Base-by-base conservation (phyloP, 2,329 filamentous ascomycete genomes). In the Orbilia blumenaviensis region DNA sequence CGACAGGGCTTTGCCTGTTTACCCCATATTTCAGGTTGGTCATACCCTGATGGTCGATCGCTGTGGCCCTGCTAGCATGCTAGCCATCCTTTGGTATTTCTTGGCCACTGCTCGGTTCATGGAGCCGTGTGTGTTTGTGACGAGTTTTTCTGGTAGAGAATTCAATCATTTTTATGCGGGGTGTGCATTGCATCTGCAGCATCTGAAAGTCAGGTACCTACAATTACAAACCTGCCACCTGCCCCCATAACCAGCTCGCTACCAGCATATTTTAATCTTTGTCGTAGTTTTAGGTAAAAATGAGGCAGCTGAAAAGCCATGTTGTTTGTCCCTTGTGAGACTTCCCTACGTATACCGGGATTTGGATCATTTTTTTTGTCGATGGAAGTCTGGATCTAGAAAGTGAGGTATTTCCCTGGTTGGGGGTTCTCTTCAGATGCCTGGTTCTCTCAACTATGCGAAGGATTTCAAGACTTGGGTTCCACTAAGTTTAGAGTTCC, bases 331-430 rank as follows among this genome's bases (percentile, higher is more conserved):
- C 42, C 54, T 66, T 66, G 32, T 48, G 27, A 63, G 50, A 42
- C 29, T 50, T 54, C 41, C 50, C 5, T 34, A 14, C 36, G 66
- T 56, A 38, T 34, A 36, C 46, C 64, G 44, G 69, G 68, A 66
- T 73, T 48, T 14, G 14, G 21, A 58, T 25, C 52, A 44, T 44
- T 67, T 61, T 67, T 74, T 54, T 56, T 41, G 54, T 62, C 12
- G 27, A 56, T 52, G 62, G 8, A 63, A 66, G 25, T 38, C 69
- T 66, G 42, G 56, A 74, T 74, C 23, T 14, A 67, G 69, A 60
- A 74, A 74, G 69, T 74, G 62, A 67, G 44, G 62, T 62, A 44
- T 44, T 60, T 72, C 67, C 67, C 58, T 60, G 60, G 68, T 66
- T 58, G 46, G 42, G 23, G 42, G 52, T 27, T 52, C 54, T 68